phyloP scores from a whole-genome alignment of 306 rosid genomes.

The Cicer yamashitae region DNA sequence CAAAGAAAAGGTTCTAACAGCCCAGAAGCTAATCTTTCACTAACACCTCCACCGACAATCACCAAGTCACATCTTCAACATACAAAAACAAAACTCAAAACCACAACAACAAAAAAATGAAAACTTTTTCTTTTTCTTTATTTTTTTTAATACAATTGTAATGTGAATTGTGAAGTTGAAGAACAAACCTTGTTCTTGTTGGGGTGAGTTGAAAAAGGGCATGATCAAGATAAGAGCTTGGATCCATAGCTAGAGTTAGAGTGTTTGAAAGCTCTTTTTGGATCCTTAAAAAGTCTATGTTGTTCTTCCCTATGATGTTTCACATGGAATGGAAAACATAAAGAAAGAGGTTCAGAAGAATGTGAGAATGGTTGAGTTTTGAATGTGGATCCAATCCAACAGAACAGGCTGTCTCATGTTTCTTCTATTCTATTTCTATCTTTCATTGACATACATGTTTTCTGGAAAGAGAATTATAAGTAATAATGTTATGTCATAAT shows the following conservation, averaged over 20 bases:
- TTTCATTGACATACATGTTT: background rate
- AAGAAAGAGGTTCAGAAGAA: slow-evolving; percentile 47
- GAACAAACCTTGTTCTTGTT: slow-evolving; percentile 84
- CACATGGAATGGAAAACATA: slow-evolving; percentile 56
- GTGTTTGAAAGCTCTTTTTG: slow-evolving; percentile 28
- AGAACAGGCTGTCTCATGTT: slow-evolving; percentile 37
- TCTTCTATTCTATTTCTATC: slow-evolving; percentile 25
- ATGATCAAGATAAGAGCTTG: slow-evolving; percentile 81
- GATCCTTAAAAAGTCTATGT: slow-evolving; percentile 16
- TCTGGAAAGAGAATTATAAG: slow-evolving; percentile 15
- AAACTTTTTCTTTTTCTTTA: slow-evolving; percentile 3
- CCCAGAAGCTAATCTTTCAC: slow-evolving; percentile 90
- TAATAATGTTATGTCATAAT: background rate
- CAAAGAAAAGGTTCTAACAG: slow-evolving; percentile 82
- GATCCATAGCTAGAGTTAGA: slow-evolving; percentile 66
- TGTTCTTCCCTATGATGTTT: slow-evolving; percentile 15
- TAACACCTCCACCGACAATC: slow-evolving; percentile 65
- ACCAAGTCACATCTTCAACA: slow-evolving; percentile 80
- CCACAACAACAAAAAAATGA: background rate
- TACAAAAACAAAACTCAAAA: slow-evolving; percentile 34
- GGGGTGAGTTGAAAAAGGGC: slow-evolving; percentile 98
- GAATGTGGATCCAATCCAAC: slow-evolving; percentile 78
- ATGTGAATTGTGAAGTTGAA: slow-evolving; percentile 22
- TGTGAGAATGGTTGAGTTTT: slow-evolving; percentile 44
- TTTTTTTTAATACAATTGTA: slow-evolving; percentile 16